Base-by-base conservation (phyloP, 495 filamentous ascomycete species). In the Penicillium fimorum region DNA sequence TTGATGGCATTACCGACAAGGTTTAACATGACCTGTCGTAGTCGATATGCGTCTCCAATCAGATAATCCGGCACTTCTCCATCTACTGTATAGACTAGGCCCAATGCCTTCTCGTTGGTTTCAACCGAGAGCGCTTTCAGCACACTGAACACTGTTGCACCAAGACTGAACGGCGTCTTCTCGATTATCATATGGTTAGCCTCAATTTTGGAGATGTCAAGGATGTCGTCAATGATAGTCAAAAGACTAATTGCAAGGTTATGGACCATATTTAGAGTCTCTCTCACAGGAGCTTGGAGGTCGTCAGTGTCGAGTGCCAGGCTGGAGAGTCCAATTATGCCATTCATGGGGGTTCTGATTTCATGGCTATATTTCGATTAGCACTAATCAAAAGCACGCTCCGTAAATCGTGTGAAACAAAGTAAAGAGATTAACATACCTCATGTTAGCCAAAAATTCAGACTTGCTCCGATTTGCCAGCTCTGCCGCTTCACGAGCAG, bases 241-340 rank as follows among this genome's bases (percentile, higher is more conserved):
- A 95, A 70, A 6, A 95, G 75, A 5, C 83, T 84, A 60, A 90
- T 91, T 0, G 85, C 90, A 3, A 96, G 83, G 59, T 91, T 91
- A 68, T 96, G 92, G 51, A 96, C 91, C 69, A 95, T 96, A 60
- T 92, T 95, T 60, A 96, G 72, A 86, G 95, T 96, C 70, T 96
- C 91, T 83, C 91, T 33, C 81, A 78, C 62, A 83, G 83, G 41
- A 86, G 87, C 61, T 83, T 88, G 60, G 84, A 86, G 15, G 80
- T 84, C 79, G 68, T 66, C 91, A 80, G 57, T 91, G 84, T 45
- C 79, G 70, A 59, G 61, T 84, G 81, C 75, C 11, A 93, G 69
- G 37, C 95, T 92, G 0, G 92, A 95, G 87, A 96, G 59, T 3
- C 89, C 85, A 2, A 85, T 81, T 78, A 90, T 86, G 17, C 87